These are phyloP conservation scores for Antrodiella citrinella DNA, from an alignment of 768 basidiomycete species.

Conservation along the genomic window DNA sequence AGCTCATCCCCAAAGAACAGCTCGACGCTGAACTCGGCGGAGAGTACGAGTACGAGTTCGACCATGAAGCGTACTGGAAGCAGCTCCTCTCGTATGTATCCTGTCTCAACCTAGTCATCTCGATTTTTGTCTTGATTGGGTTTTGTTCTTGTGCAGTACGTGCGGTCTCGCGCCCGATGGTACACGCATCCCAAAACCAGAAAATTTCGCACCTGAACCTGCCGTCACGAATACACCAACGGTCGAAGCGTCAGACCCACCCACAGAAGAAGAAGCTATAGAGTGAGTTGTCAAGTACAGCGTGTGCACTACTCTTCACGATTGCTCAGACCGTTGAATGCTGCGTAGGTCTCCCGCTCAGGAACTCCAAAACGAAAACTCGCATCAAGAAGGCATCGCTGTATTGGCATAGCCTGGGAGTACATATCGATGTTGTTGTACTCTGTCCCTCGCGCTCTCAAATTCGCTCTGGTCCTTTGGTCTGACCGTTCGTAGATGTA, in stretches of 20 bases:
- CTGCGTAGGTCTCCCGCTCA: not conserved
- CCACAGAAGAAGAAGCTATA: not conserved
- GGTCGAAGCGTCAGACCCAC: not conserved
- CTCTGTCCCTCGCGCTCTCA: too few relatives aligned
- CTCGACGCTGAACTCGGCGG: constrained; percentile 83
- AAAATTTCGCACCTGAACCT: too few relatives aligned
- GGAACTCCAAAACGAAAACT: not conserved
- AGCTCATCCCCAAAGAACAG: constrained; percentile 67
- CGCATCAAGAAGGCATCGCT: not conserved
- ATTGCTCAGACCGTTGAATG: too few relatives aligned
- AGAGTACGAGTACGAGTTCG: constrained; percentile 63
- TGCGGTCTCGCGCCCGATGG: constrained; percentile 26
- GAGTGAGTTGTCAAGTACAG: not conserved
- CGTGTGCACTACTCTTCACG: too few relatives aligned
- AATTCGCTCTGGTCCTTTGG: too few relatives aligned
- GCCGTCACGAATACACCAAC: too few relatives aligned
- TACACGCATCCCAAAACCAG: constrained; percentile 16
- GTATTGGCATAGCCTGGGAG: not conserved
- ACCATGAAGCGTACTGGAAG: constrained; percentile 70
- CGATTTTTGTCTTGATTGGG: not conserved
- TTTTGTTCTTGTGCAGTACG: constrained; percentile 7
- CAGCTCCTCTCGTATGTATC: constrained; percentile 56
- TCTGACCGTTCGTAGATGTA: too few relatives aligned
- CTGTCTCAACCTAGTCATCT: not conserved
- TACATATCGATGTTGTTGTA: not conserved